Evolutionary conservation across 768 basidiomycete genomes (phyloP).

Genomic region (Auricularia sp.): DNA sequence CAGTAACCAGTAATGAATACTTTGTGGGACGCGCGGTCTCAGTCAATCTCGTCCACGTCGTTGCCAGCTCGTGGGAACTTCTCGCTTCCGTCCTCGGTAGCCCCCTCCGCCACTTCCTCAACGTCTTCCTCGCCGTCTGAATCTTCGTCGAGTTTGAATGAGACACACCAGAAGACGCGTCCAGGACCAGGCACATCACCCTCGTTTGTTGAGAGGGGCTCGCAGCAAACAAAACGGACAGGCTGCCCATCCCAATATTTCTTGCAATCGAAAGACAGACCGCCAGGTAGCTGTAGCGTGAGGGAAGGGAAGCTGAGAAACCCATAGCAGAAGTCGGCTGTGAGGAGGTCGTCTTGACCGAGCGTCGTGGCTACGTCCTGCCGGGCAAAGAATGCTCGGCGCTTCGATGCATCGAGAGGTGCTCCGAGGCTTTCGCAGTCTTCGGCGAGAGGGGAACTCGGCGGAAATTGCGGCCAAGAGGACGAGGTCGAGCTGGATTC

Average conservation of each 20-base stretch:
- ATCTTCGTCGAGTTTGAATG: conserved; percentile 29
- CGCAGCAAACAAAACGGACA: conserved; percentile 77
- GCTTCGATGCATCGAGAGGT: conserved; percentile 27
- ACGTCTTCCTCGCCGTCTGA: no score
- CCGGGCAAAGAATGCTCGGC: conserved; percentile 54
- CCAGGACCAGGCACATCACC: conserved; percentile 20
- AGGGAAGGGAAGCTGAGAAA: conserved; percentile 67
- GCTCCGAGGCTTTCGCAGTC: not conserved
- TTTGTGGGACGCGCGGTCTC: no score
- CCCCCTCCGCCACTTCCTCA: no score
- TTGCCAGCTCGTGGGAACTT: no score
- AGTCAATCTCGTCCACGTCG: no score
- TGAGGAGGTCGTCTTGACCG: conserved; percentile 48
- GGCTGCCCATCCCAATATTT: conserved; percentile 93
- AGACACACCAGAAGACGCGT: conserved; percentile 37
- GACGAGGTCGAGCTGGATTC: conserved; percentile 20
- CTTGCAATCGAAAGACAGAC: conserved; percentile 71
- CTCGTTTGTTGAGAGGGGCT: conserved; percentile 24
- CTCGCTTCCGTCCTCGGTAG: no score
- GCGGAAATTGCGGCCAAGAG: conserved; percentile 6
- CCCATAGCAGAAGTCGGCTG: conserved; percentile 81
- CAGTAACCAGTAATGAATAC: no score
- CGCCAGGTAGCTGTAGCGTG: conserved; percentile 67
- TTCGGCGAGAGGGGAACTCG: not conserved
- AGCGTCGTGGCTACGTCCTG: not conserved